A percentile compares a stretch with the other conserved stretches of the same genome.
Conservation (phyloP, 495 filamentous ascomycete species). For the Aspergillus homomorphus region DNA sequence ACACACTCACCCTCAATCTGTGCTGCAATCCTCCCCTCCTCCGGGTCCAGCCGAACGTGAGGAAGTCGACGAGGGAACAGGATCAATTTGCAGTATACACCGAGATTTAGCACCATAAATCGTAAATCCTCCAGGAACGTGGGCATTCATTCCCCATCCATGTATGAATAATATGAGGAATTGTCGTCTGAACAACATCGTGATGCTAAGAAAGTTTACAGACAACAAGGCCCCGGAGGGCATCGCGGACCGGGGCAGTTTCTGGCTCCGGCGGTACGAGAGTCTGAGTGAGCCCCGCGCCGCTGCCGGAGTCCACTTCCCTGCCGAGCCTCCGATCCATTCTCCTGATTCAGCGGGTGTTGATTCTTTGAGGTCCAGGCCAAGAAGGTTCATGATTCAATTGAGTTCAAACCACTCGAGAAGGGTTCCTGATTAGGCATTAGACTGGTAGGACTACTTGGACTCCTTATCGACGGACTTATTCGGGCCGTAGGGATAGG, state of each 20-base stretch:
- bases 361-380: no score
- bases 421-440: background rate
- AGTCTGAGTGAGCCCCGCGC: no score
- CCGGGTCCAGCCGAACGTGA: slow-evolving; percentile 1
- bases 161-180: background rate
- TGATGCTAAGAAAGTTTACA: background rate
- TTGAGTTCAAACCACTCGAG: no score
- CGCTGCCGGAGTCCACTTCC: background rate
- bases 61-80: background rate
- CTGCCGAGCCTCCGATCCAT: slow-evolving; percentile 7
- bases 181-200: background rate
- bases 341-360: background rate
- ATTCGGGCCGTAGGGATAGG: no score
- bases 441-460: no score
- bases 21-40: background rate
- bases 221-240: background rate
- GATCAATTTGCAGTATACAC: slow-evolving; percentile 6
- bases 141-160: background rate
- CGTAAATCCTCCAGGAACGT: slow-evolving; percentile 14
- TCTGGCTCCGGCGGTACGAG: slow-evolving; percentile 9
- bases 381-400: background rate
- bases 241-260: slow-evolving; percentile 8
- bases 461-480: no score
- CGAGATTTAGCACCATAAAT: slow-evolving; percentile 7
- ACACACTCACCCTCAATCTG: background rate